phyloP scores from a whole-genome alignment of 225 moss, liverwort and hornwort species.

The Physcomitrellopsis africana region DNA sequence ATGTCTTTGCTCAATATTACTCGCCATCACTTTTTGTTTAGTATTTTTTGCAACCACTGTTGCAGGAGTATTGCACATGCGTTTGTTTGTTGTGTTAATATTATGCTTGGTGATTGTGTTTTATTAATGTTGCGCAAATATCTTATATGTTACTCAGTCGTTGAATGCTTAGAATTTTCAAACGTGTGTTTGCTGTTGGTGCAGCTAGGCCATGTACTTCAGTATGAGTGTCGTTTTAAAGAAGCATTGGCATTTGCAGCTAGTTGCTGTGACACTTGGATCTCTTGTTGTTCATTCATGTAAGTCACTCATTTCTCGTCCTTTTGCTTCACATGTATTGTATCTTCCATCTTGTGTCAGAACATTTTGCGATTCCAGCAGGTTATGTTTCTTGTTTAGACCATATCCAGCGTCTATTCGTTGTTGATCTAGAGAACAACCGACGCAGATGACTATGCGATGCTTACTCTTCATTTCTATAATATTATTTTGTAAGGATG shows the following conservation, averaged over 20 bases:
- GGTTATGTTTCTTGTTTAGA: no score
- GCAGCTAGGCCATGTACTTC: conserved; percentile 76
- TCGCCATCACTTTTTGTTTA: conserved; percentile 17
- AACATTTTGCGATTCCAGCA: no score
- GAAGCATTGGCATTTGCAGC: conserved; percentile 71
- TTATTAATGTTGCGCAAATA: not conserved
- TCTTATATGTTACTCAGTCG: not conserved
- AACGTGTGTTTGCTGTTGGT: conserved; percentile 17
- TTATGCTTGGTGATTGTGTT: not conserved
- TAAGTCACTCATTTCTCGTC: conserved; percentile 28
- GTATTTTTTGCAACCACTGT: not conserved
- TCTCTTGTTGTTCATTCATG: conserved; percentile 75
- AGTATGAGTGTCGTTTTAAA: conserved; percentile 69
- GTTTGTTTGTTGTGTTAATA: conserved; percentile 7
- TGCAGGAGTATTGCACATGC: not conserved
- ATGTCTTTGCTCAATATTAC: conserved; percentile 36
- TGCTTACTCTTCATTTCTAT: no score
- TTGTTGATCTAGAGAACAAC: no score
- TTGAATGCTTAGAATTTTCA: conserved; percentile 16
- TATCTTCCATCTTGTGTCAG: not conserved
- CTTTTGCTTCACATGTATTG: not conserved
- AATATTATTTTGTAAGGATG: no score
- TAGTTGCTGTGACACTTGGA: conserved; percentile 57
- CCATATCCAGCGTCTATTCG: no score
- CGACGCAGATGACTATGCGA: no score